Evolutionary conservation across 805 yeast genomes (phyloP).

Genomic region (Babjeviella inositovora): DNA sequence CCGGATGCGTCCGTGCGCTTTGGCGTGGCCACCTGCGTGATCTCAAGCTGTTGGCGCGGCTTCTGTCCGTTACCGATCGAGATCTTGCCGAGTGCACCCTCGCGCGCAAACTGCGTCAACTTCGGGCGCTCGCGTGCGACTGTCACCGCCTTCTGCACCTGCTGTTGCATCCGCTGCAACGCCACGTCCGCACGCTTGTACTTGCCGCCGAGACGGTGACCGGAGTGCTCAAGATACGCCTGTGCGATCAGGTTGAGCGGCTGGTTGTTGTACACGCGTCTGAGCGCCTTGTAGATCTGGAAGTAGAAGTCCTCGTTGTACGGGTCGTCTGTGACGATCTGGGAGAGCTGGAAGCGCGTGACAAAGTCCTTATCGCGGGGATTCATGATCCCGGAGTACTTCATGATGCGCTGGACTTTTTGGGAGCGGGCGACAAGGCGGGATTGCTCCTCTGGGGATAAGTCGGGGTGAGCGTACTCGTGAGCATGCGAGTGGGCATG

Average conservation of each 20-base stretch:
- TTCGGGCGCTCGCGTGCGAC: slow-evolving; percentile 84
- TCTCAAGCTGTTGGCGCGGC: slow-evolving; percentile 75
- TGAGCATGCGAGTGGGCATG: too few relatives aligned
- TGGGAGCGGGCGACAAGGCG: slow-evolving; percentile 52
- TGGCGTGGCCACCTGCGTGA: slow-evolving; percentile 34
- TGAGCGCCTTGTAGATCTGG: slow-evolving; percentile 66
- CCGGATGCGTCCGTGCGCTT: slow-evolving; percentile 12
- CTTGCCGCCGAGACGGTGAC: slow-evolving; percentile 80
- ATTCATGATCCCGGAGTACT: slow-evolving; percentile 88
- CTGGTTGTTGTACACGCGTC: slow-evolving; percentile 40
- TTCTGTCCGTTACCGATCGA: slow-evolving; percentile 65
- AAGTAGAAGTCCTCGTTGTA: slow-evolving; percentile 92
- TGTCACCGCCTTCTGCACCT: slow-evolving; percentile 90
- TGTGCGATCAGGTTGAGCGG: slow-evolving; percentile 77
- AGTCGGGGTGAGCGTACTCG: slow-evolving; percentile 18
- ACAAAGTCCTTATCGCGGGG: slow-evolving; percentile 95
- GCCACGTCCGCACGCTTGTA: slow-evolving; percentile 79
- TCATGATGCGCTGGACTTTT: slow-evolving; percentile 59
- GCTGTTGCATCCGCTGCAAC: slow-evolving; percentile 94
- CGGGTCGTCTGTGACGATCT: slow-evolving; percentile 94
- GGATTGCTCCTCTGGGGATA: slow-evolving; percentile 62
- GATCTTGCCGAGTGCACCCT: slow-evolving; percentile 84
- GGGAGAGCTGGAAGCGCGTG: slow-evolving; percentile 86
- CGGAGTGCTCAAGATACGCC: slow-evolving; percentile 82
- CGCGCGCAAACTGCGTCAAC: slow-evolving; percentile 45